Evolutionary conservation across 305 asterid genomes (phyloP).

Genomic region (Nicotiana rustica): DNA sequence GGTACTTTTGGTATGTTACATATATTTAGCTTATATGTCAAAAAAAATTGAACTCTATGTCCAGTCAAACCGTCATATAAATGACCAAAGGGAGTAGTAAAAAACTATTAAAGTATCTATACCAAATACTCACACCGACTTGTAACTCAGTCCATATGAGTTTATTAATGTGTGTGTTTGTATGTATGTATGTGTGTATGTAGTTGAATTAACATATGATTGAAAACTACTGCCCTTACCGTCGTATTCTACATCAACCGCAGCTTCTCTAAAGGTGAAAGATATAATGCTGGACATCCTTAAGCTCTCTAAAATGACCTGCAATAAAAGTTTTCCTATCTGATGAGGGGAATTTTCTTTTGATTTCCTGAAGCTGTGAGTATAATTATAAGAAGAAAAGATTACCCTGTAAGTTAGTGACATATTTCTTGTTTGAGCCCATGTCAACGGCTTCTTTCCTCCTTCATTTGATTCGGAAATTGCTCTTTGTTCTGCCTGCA

Average conservation of each 20-base stretch:
- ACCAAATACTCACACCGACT: background rate
- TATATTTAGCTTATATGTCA: background rate
- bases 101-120: background rate
- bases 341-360: background rate
- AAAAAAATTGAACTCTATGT: background rate
- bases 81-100: background rate
- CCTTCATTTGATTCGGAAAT: constrained; percentile 56
- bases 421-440: constrained; percentile 85
- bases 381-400: background rate
- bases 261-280: constrained; percentile 95
- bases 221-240: constrained; percentile 48
- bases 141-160: background rate
- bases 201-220: background rate
- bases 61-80: background rate
- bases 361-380: background rate
- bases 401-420: constrained; percentile 71
- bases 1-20: background rate
- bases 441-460: constrained; percentile 60
- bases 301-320: constrained; percentile 85
- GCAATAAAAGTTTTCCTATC: constrained; percentile 28
- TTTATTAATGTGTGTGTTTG: background rate
- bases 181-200: background rate
- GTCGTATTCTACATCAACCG: constrained; percentile 77
- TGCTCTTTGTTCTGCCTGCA: constrained; percentile 72
- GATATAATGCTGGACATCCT: constrained; percentile 93